phyloP scores from a whole-genome alignment of 306 rosid genomes.

The Clitoria ternatea region DNA sequence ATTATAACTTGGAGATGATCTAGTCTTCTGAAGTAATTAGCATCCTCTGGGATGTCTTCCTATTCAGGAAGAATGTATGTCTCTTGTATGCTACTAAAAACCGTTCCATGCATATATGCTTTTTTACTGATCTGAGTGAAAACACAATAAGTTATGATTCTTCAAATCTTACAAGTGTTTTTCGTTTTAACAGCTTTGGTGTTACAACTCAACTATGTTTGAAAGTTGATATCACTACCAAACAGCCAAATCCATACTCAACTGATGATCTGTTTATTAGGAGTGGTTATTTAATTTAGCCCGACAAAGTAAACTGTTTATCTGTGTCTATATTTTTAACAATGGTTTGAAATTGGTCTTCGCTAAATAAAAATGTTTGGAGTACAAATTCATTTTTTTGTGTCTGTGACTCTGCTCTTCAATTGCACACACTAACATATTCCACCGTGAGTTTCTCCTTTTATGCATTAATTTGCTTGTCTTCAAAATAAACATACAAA shows the following conservation, averaged over 20 bases:
- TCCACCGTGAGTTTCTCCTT: not conserved
- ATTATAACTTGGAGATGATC: conserved; percentile 4
- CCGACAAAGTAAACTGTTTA: not conserved
- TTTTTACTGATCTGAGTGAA: not conserved
- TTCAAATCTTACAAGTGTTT: not conserved
- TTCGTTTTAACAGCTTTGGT: not conserved
- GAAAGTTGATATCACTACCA: not conserved
- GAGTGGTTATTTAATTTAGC: not conserved
- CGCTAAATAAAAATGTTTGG: not conserved
- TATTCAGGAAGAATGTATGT: not conserved
- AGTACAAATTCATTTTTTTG: not conserved
- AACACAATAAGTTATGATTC: not conserved
- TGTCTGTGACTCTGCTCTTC: not conserved
- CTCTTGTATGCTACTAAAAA: not conserved
- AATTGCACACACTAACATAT: not conserved
- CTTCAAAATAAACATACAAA: not conserved
- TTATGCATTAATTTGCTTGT: not conserved
- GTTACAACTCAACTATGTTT: not conserved
- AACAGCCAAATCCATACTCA: conserved; percentile 6
- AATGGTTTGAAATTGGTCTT: not conserved
- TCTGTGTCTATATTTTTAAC: not conserved
- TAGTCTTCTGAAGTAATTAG: conserved; percentile 15
- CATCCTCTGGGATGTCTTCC: not conserved
- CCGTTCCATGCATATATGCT: conserved; percentile 1
- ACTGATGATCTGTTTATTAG: not conserved